phyloP scores from a whole-genome alignment of 371 early-diverging fungal species.

The Circinella minor region DNA sequence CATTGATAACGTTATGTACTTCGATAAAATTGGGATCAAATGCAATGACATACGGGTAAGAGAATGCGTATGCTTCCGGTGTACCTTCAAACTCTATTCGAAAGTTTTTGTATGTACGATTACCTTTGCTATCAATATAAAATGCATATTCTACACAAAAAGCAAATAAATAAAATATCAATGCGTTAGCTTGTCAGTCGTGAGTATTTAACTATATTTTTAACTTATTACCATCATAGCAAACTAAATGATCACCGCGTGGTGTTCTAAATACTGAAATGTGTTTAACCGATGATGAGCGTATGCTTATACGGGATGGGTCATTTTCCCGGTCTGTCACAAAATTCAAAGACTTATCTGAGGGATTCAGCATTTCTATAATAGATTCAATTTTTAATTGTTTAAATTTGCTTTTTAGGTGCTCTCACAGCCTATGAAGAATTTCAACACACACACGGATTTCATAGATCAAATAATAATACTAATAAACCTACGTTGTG shows the following conservation, averaged over 20 bases:
- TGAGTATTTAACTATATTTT: no score
- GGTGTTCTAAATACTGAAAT: constrained; percentile 43
- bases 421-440: not conserved
- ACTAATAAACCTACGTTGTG: constrained; percentile 40
- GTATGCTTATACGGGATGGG: constrained; percentile 29
- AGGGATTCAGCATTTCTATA: constrained; percentile 45
- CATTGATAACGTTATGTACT: constrained; percentile 46
- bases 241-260: constrained; percentile 44
- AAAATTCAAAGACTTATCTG: constrained; percentile 39
- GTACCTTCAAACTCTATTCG: constrained; percentile 53
- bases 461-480: not conserved
- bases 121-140: constrained; percentile 53
- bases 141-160: constrained; percentile 46
- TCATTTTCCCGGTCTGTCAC: constrained; percentile 49
- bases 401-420: not conserved
- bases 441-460: no score
- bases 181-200: no score
- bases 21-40: constrained; percentile 53
- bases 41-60: constrained; percentile 49
- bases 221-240: constrained; percentile 45
- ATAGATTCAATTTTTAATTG: no score
- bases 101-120: constrained; percentile 40
- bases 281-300: constrained; percentile 38
- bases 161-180: no score
- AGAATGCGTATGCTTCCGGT: constrained; percentile 47